Base-by-base conservation (phyloP, 176 grass and related monocot species). In the Oryza punctata region DNA sequence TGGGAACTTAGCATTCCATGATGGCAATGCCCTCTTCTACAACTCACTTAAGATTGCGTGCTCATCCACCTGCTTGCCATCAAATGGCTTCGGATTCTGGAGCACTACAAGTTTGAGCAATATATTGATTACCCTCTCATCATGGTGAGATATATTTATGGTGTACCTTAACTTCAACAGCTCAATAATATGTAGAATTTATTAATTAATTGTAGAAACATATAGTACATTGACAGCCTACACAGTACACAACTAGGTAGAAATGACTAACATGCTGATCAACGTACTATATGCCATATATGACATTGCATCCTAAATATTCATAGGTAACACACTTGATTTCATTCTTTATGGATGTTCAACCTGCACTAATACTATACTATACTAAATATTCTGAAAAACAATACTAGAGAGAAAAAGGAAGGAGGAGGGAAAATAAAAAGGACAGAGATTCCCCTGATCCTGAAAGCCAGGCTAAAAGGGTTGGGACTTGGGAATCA, bases 361-460 rank as follows among this genome's bases (percentile, higher is more conserved):
- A 46, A 46, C 49, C 49, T 52, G 4, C 18, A 52, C 16, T 18
- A 52, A 47, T 47, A 47, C 12, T 47, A 47, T 14, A 14, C 45
- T 47, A 47, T 11, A 41, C 11, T 47, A 47, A 15, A 50, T 50
- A 18, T 18, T 16, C 47, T 50, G 4, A 50, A 50, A 50, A 50
- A 70, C 12, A 68, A 38, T 38, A 32, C 32, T 54, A 25, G 25
- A 63, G 32, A 70, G 24, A 81, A 70, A 69, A 63, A 13, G 4
- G 40, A 63, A 29, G 4, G 24, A 16, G 12, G 66, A 64, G 24
- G 3, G 6, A 54, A 61, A 32, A 54, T 61, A 32, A 65, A 70
- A 77, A 65, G 45, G 66, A 89, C 88, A 78, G 57, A 85, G 83
- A 90, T 86, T 86, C 88, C 35, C 54, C 65, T 85, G 66, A 57